Evolutionary conservation across 495 filamentous ascomycete species (phyloP).

Genomic region (Lasiosphaeria miniovina): DNA sequence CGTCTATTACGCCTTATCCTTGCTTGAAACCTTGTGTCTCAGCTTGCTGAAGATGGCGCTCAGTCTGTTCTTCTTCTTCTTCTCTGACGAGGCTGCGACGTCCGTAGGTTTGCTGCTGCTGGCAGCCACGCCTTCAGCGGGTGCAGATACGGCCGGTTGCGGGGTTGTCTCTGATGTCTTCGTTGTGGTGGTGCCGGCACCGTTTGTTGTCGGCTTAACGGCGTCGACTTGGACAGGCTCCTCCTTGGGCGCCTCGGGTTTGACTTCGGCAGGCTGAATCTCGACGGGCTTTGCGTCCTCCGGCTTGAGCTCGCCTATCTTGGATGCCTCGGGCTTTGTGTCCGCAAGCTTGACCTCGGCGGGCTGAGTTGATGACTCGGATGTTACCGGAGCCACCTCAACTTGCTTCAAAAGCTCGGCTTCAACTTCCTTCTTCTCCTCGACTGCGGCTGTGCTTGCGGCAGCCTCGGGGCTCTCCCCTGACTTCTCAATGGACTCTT

Average conservation of each 20-base stretch:
- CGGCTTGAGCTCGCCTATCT: conserved; percentile 5
- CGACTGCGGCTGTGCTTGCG: neutral
- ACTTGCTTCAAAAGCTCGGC: neutral
- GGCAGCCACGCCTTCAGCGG: conserved; percentile 18
- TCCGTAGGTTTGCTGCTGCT: conserved; percentile 11
- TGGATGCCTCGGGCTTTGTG: neutral
- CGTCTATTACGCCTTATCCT: conserved; percentile 26
- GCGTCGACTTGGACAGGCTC: neutral
- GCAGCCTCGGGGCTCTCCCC: conserved; percentile 8
- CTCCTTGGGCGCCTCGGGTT: conserved; percentile 20
- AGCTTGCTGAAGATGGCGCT: conserved; percentile 56
- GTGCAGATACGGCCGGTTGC: conserved; percentile 15
- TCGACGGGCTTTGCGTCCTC: conserved; percentile 3
- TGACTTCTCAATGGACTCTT: conserved; percentile 23
- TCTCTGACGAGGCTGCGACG: conserved; percentile 34
- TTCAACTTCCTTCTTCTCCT: conserved; percentile 11
- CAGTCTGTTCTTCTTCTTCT: conserved; percentile 60
- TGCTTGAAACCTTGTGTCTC: conserved; percentile 51
- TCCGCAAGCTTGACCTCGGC: conserved; percentile 11
- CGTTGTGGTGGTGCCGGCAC: conserved; percentile 20
- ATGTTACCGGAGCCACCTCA: neutral
- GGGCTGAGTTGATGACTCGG: conserved; percentile 10
- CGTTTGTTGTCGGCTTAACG: conserved; percentile 17
- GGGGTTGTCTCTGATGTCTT: neutral
- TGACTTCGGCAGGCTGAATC: conserved; percentile 18